These are phyloP conservation scores for Mercurialis annua DNA, from an alignment of 345 rosid species.

Conservation along the genomic window DNA sequence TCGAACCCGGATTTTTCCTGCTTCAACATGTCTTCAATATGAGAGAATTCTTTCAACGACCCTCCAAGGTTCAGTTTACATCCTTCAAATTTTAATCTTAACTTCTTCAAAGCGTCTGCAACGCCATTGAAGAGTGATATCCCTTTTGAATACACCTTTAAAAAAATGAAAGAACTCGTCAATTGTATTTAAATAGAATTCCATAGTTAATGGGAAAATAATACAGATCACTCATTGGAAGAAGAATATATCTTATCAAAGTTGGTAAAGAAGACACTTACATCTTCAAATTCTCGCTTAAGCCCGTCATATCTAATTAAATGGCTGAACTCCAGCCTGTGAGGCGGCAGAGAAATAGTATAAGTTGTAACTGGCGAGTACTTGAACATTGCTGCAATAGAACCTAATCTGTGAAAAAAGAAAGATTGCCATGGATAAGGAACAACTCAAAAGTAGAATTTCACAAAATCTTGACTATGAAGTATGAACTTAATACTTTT, in stretches of 20 bases:
- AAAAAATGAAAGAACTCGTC: slow-evolving; percentile 14
- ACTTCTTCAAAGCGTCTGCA: slow-evolving; percentile 45
- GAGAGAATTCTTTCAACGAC: slow-evolving; percentile 44
- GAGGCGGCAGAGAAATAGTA: slow-evolving; percentile 69
- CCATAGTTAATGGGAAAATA: not conserved
- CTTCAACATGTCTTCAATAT: slow-evolving; percentile 62
- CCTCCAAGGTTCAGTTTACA: slow-evolving; percentile 44
- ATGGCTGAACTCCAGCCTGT: slow-evolving; percentile 56
- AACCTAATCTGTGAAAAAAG: slow-evolving; percentile 62
- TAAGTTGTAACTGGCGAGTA: slow-evolving; percentile 72
- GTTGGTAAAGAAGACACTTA: slow-evolving; percentile 27
- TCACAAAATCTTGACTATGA: not conserved
- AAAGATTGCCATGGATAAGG: not conserved
- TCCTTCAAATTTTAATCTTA: slow-evolving; percentile 41
- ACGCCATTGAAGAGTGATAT: slow-evolving; percentile 55
- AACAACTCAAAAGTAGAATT: not conserved
- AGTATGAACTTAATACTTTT: not conserved
- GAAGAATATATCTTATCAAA: slow-evolving; percentile 4
- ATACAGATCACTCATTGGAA: not conserved
- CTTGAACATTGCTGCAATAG: slow-evolving; percentile 82
- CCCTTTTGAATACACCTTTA: slow-evolving; percentile 64
- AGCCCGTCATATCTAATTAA: slow-evolving; percentile 50
- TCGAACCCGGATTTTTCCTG: slow-evolving; percentile 52
- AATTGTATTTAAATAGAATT: slow-evolving; percentile 6
- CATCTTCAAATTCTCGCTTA: slow-evolving; percentile 53